Base-by-base conservation (phyloP, 441 rosid genomes). In the Manihot esculenta region DNA sequence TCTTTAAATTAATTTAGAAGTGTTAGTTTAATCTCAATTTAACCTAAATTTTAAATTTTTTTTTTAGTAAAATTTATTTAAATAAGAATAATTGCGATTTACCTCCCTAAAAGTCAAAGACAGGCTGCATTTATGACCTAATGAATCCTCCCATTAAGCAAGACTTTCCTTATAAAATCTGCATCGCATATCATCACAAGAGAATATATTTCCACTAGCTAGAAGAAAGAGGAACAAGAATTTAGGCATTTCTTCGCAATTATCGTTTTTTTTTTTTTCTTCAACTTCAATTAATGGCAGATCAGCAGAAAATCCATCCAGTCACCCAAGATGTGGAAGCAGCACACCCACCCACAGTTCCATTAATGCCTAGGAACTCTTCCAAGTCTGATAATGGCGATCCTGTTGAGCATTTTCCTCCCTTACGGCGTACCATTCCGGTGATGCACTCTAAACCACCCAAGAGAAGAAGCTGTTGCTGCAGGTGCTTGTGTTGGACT, bases 401-500 rank as follows among this genome's bases (percentile, higher is more conserved):
- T 15, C 82, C 84, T 30, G 33, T 30, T 30, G 33, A 30, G 11
- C 64, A 44, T 1, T 18, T 66, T 35, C 89, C 81, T 2, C 80
- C 88, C 0, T 27, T 78, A 51, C 77, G 30, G 3, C 85, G 89
- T 18, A 83, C 85, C 35, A 17, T 80, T 62, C 87, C 88, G 1
- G 81, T 68, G 30, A 62, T n/a, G 35, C 69, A 83, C 81, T 69
- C 91, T 0, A 78, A 61, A 59, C 88, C 88, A 1, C 91, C 91
- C 5, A 89, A 76, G 75, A 82, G 77, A 59, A 79, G 94, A 65
- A 79, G 87, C 73, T 79, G 91, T 56, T 82, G 69, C 18, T 94
- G 94, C 79, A 80, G 61, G 51, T 88, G 90, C 81, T 59, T 90
- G 20, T 90, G 97, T 33, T 90, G 96, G 93, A 87, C 93, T 0